Conservation (phyloP, 768 basidiomycete species). For the Xerocomus brunneocitrinus region DNA sequence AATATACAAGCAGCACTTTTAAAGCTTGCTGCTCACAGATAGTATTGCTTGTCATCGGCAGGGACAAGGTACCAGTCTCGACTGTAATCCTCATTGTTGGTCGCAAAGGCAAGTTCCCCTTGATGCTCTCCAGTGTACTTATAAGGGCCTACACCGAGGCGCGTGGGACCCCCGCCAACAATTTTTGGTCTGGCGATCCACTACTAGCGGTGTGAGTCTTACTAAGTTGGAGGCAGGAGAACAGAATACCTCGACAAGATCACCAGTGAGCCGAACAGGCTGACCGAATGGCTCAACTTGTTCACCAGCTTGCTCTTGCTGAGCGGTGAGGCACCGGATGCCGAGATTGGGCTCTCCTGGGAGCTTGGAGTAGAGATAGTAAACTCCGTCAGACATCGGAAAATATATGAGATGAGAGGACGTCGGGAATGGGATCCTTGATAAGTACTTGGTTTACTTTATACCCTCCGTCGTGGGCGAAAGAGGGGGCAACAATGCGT, state of each 20-base stretch:
- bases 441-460: background rate
- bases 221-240: background rate
- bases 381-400: background rate
- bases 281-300: background rate
- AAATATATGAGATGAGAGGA: no score
- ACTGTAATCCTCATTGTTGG: background rate
- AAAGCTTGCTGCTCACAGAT: background rate
- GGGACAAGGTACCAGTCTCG: background rate
- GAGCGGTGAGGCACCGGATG: background rate
- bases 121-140: background rate
- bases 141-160: background rate
- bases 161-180: background rate
- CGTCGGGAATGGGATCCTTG: no score
- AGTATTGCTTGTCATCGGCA: background rate
- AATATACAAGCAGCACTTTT: no score
- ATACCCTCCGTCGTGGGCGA: background rate
- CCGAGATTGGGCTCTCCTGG: background rate
- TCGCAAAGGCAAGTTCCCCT: background rate
- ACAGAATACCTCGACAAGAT: constrained; percentile 1
- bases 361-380: background rate
- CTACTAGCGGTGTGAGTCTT: background rate
- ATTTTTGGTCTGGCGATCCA: background rate
- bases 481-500: no score
- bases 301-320: background rate
- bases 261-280: background rate